phyloP scores from a whole-genome alignment of 225 moss, liverwort and hornwort genomes.

The Asterella californica region DNA sequence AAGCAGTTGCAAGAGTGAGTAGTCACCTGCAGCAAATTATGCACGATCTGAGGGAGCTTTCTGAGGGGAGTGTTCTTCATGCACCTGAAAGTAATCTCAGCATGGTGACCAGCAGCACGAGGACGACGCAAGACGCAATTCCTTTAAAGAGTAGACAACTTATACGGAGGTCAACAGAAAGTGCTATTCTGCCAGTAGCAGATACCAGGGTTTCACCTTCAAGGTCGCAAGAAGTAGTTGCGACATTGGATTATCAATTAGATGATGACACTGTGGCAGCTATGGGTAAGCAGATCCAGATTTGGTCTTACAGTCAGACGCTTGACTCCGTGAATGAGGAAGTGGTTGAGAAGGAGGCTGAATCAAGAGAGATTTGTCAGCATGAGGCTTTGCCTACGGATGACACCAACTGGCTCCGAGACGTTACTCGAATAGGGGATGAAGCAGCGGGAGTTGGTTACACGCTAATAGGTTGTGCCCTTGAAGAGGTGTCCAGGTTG shows the following conservation, averaged over 20 bases:
- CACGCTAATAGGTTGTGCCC: conserved; percentile 29
- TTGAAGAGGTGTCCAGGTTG: conserved; percentile 29
- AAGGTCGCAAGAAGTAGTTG: background rate
- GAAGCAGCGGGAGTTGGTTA: conserved; percentile 32
- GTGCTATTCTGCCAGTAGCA: background rate
- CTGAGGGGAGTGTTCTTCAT: background rate
- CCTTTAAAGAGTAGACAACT: background rate
- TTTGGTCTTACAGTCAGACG: background rate
- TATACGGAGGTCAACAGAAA: background rate
- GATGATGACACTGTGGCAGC: background rate
- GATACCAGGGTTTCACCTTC: background rate
- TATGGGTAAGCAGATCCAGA: background rate
- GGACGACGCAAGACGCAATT: no score
- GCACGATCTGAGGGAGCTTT: conserved; percentile 25
- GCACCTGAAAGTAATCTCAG: background rate
- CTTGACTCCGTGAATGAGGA: background rate
- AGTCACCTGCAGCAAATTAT: conserved; percentile 39
- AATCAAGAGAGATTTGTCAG: background rate
- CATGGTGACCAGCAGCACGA: background rate
- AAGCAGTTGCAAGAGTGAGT: conserved; percentile 34
- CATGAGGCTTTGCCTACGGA: background rate
- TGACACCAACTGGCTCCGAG: background rate
- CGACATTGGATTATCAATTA: background rate
- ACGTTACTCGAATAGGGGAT: conserved; percentile 33
- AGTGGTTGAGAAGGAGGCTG: background rate